Conservation (phyloP, 1,139 yeast species). For the Spencermartinsiella ligniputridi region DNA sequence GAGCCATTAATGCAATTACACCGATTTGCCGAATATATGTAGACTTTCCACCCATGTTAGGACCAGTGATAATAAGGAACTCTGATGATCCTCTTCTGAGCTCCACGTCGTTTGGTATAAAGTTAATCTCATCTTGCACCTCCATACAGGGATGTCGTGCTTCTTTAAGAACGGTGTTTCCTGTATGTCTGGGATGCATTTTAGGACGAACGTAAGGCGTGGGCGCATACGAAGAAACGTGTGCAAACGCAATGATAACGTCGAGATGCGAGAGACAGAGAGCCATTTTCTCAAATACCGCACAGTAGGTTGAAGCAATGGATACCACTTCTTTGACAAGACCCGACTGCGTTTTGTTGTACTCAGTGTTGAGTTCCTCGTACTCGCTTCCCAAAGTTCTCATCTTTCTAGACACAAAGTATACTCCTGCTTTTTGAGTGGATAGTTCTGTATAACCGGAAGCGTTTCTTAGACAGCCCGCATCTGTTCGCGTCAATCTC, state of each 20-base stretch:
- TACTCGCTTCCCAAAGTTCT: slow-evolving; percentile 58
- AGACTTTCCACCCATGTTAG: slow-evolving; percentile 98
- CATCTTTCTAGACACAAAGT: slow-evolving; percentile 69
- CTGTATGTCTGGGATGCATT: slow-evolving; percentile 48
- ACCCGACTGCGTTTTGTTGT: slow-evolving; percentile 67
- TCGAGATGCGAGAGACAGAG: slow-evolving; percentile 68
- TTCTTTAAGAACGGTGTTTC: slow-evolving; percentile 56
- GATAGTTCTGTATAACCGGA: slow-evolving; percentile 64
- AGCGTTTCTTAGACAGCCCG: slow-evolving; percentile 64
- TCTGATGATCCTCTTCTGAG: slow-evolving; percentile 50
- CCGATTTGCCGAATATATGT: slow-evolving; percentile 92
- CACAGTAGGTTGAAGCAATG: slow-evolving; percentile 75
- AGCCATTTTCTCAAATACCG: slow-evolving; percentile 66
- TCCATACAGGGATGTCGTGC: slow-evolving; percentile 95
- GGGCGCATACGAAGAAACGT: slow-evolving; percentile 79
- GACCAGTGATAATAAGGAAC: slow-evolving; percentile 88
- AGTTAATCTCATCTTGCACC: slow-evolving; percentile 79
- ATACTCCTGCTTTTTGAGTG: slow-evolving; percentile 93
- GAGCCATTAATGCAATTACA: slow-evolving; percentile 83
- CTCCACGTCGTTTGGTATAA: slow-evolving; percentile 80
- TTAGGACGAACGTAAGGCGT: slow-evolving; percentile 73
- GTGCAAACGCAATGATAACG: slow-evolving; percentile 81
- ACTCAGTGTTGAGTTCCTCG: slow-evolving; percentile 56
- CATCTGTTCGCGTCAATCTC: slow-evolving; percentile 86
- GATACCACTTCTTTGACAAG: slow-evolving; percentile 77